A percentile compares a stretch with the other conserved stretches of the same genome.
phyloP scores from a whole-genome alignment of 2,329 filamentous ascomycete genomes.

The Cercospora canescens region DNA sequence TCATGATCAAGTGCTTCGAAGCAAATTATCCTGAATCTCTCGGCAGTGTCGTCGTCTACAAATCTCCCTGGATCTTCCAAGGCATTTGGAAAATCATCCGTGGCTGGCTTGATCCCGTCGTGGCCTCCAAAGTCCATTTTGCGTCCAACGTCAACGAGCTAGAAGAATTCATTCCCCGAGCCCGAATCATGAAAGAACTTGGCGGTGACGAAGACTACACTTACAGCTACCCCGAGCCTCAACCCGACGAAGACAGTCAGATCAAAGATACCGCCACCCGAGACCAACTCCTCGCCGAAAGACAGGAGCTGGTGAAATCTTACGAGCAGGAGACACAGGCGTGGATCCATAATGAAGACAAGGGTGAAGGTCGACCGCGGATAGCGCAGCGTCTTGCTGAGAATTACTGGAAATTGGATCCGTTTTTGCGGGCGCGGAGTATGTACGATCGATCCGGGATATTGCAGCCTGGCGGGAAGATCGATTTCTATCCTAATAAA shows the following conservation, averaged over 20 bases:
- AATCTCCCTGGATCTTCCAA: conserved; percentile 96
- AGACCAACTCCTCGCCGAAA: conserved; percentile 63
- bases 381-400: conserved; percentile 55
- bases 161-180: conserved; percentile 69
- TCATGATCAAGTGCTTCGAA: conserved; percentile 99
- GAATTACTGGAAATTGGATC: conserved; percentile 89
- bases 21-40: conserved; percentile 96
- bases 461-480: conserved; percentile 64
- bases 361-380: conserved; percentile 30
- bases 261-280: conserved; percentile 66
- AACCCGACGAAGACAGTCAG: conserved; percentile 70
- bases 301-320: conserved; percentile 65
- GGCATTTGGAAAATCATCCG: conserved; percentile 95
- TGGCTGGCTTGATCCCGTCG: conserved; percentile 95
- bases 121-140: conserved; percentile 91
- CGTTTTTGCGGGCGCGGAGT: conserved; percentile 79
- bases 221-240: conserved; percentile 79
- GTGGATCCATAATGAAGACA: conserved; percentile 66
- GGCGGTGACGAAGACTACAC: conserved; percentile 84
- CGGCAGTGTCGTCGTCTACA: conserved; percentile 88
- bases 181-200: conserved; percentile 76
- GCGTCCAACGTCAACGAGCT: conserved; percentile 80
- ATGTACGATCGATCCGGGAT: conserved; percentile 81
- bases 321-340: conserved; percentile 73
- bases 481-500: conserved; percentile 66